phyloP scores from a whole-genome alignment of 306 rosid species.

The cucumber (Cucumis sativus) region Cucumber_9930_V3 NC_026658.2:18691501-18692000 shows the following conservation, averaged over 20 bases:
- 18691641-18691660: neutral
- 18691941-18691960: neutral
- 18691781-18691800: neutral
- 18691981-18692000: slow-evolving; percentile 20
- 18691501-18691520: neutral
- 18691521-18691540: neutral
- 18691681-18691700: neutral
- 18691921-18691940: neutral
- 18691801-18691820: neutral
- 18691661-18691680: neutral
- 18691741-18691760: neutral
- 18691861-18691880: neutral
- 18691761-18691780: neutral
- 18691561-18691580: neutral
- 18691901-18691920: neutral
- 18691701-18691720: neutral
- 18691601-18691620: neutral
- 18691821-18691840: neutral
- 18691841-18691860: neutral
- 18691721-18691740: neutral
- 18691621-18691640: too few species aligned
- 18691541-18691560: neutral
- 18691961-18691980: neutral
- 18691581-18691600: neutral
- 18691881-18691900: neutral